Conservation (phyloP, 495 filamentous ascomycete genomes). For the Tuber microsphaerosporum region DNA sequence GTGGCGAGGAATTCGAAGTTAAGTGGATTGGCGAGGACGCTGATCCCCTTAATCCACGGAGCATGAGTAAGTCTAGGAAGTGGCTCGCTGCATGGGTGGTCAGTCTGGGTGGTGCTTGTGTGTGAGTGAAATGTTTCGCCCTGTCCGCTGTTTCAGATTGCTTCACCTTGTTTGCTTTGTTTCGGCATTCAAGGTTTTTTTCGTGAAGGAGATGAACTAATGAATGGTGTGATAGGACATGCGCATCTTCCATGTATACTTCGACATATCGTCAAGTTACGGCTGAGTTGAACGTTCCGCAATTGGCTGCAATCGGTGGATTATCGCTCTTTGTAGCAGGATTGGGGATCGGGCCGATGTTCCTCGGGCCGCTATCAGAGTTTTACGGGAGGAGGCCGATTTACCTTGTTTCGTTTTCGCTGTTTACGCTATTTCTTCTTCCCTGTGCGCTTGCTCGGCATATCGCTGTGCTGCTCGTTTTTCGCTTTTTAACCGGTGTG, state of each 20-base stretch:
- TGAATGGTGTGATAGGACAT: conserved; percentile 54
- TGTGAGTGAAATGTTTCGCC: conserved; percentile 55
- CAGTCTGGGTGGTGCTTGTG: conserved; percentile 65
- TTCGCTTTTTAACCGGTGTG: conserved; percentile 77
- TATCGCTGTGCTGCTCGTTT: conserved; percentile 71
- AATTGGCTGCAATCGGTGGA: conserved; percentile 68
- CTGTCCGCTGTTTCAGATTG: conserved; percentile 4
- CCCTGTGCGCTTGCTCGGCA: conserved; percentile 83
- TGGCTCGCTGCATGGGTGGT: conserved; percentile 75
- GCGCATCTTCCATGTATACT: conserved; percentile 82
- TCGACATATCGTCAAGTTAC: conserved; percentile 76
- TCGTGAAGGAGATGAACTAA: neutral
- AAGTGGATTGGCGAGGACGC: conserved; percentile 51
- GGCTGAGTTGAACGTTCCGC: conserved; percentile 62
- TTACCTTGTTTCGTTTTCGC: conserved; percentile 67
- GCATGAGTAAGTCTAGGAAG: conserved; percentile 57
- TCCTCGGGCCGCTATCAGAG: conserved; percentile 52
- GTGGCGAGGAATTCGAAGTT: conserved; percentile 34
- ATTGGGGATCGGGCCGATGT: conserved; percentile 45
- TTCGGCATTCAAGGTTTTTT: neutral
- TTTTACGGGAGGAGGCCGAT: conserved; percentile 86
- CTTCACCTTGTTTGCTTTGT: neutral
- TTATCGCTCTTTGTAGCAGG: conserved; percentile 74
- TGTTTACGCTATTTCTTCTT: conserved; percentile 79
- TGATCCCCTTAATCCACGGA: conserved; percentile 67